phyloP scores from a whole-genome alignment of 2,329 filamentous ascomycete species.

The Cryphonectria parasitica region DNA sequence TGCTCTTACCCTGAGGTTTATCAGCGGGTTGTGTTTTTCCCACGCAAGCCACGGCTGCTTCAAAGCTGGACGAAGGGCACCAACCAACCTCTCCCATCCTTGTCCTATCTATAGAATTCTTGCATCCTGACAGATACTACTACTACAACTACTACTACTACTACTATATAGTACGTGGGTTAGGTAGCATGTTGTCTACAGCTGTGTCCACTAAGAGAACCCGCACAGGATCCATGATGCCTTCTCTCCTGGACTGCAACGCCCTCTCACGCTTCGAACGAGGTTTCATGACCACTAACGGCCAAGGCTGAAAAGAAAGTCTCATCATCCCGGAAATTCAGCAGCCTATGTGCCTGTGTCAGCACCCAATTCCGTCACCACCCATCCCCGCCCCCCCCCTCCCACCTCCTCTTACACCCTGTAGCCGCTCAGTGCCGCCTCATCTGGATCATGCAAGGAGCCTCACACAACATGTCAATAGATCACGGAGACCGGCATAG shows the following conservation, averaged over 20 bases:
- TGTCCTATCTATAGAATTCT: slow-evolving; percentile 14
- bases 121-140: slow-evolving; percentile 12
- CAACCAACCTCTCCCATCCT: neutral
- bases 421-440: slow-evolving; percentile 13
- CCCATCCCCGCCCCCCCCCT: neutral
- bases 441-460: slow-evolving; percentile 26
- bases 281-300: neutral
- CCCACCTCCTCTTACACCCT: neutral
- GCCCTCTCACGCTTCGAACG: neutral
- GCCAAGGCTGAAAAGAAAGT: neutral
- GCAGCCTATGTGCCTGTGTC: neutral
- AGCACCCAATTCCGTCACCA: neutral
- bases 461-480: slow-evolving; percentile 29
- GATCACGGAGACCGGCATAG: slow-evolving; percentile 27
- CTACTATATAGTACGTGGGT: neutral
- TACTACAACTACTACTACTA: no score
- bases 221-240: neutral
- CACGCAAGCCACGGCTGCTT: slow-evolving; percentile 2
- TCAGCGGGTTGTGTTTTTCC: slow-evolving; percentile 4
- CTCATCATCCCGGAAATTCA: neutral
- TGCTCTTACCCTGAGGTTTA: slow-evolving; percentile 9
- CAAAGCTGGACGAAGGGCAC: neutral
- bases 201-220: neutral
- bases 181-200: neutral
- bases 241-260: neutral